These are phyloP conservation scores for Hyaloscypha hepaticicola DNA, from an alignment of 495 filamentous ascomycete genomes.

Conservation along the genomic window DNA sequence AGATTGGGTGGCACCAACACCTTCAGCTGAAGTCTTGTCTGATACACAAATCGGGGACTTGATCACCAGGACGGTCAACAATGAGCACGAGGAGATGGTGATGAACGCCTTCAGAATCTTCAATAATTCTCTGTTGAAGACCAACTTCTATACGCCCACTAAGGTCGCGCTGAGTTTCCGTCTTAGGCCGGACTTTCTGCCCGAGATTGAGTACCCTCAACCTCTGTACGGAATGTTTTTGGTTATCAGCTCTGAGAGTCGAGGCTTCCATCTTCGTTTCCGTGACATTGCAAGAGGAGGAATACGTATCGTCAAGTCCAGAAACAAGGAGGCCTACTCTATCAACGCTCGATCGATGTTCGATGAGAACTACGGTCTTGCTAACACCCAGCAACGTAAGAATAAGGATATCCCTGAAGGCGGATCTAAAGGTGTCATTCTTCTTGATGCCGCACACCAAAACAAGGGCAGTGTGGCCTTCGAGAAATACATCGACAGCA, in stretches of 20 bases:
- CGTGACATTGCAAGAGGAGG: conserved; percentile 95
- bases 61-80: conserved; percentile 77
- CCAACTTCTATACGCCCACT: conserved; percentile 98
- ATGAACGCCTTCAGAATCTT: conserved; percentile 97
- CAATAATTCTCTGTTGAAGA: conserved; percentile 88
- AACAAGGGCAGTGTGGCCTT: conserved; percentile 89
- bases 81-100: conserved; percentile 97
- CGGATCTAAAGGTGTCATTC: conserved; percentile 95
- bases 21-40: conserved; percentile 71
- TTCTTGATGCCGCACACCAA: conserved; percentile 90
- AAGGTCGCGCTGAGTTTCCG: conserved; percentile 98
- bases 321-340: conserved; percentile 89
- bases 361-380: conserved; percentile 97
- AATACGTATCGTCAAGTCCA: conserved; percentile 97
- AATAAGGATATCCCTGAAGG: conserved; percentile 99
- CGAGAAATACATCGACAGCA: conserved; percentile 99
- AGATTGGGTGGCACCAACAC: conserved; percentile 64
- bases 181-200: conserved; percentile 83
- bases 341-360: conserved; percentile 96
- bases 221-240: conserved; percentile 98
- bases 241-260: conserved; percentile 93
- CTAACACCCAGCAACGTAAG: conserved; percentile 98
- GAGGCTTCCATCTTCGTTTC: conserved; percentile 97
- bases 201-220: conserved; percentile 87
- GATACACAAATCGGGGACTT: conserved; percentile 74